Evolutionary conservation across 139 green algal species (phyloP).

Genomic region (Closterium sp.): DNA sequence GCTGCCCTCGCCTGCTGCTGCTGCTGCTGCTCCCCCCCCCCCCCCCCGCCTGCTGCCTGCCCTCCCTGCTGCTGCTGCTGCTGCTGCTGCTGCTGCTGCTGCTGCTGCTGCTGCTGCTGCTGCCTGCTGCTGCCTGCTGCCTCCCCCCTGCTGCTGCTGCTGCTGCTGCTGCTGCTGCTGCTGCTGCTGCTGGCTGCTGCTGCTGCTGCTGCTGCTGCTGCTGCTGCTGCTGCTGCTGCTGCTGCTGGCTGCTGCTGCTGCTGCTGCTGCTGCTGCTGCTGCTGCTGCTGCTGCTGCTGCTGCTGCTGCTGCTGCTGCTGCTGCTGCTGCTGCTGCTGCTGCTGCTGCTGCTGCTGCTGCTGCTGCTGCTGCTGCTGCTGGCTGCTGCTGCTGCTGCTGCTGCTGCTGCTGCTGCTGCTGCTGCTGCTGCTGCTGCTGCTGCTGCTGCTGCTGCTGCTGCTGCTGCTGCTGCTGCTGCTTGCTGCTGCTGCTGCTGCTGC

Average conservation of each 20-base stretch:
- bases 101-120: not conserved
- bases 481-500: conserved; percentile 1
- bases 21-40: no score
- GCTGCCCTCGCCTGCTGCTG: no score
- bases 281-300: not conserved
- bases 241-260: no score
- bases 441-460: not conserved
- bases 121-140: no score
- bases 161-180: no score
- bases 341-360: not conserved
- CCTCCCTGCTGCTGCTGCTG: no score
- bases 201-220: no score
- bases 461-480: conserved; percentile 2
- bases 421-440: conserved; percentile 1
- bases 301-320: conserved; percentile 1
- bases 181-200: no score
- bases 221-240: no score
- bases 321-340: conserved; percentile 1
- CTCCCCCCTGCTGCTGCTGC: conserved; percentile 1
- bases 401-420: conserved; percentile 1
- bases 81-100: conserved; percentile 1
- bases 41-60: no score
- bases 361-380: no score
- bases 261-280: no score
- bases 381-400: not conserved